A percentile compares a stretch with the other conserved stretches of the same genome.
These are phyloP conservation scores for Hericium rajendrae DNA, from an alignment of 768 basidiomycete species.

Conservation along the genomic window DNA sequence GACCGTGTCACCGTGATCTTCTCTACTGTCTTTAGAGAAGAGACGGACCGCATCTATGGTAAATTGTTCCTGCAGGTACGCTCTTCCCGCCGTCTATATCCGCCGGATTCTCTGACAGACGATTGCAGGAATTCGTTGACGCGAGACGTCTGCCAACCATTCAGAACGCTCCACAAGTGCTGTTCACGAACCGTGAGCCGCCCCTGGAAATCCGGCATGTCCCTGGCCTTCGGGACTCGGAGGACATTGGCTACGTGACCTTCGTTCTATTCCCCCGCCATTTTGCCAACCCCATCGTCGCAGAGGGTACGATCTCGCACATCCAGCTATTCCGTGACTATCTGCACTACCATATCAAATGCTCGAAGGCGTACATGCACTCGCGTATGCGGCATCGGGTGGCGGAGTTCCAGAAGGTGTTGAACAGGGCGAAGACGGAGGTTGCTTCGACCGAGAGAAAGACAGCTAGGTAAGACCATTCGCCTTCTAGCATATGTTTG, in stretches of 20 bases:
- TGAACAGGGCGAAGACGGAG: slow-evolving; percentile 95
- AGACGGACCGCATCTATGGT: slow-evolving; percentile 94
- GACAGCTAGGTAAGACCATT: slow-evolving; percentile 68
- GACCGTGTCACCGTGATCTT: slow-evolving; percentile 98
- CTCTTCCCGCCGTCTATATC: slow-evolving; percentile 11
- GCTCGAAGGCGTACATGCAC: slow-evolving; percentile 98
- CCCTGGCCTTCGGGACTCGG: slow-evolving; percentile 60
- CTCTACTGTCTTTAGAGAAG: slow-evolving; percentile 93
- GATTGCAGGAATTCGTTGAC: slow-evolving; percentile 89
- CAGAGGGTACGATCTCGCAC: slow-evolving; percentile 79
- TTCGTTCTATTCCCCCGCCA: slow-evolving; percentile 88
- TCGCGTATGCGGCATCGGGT: slow-evolving; percentile 92
- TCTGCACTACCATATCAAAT: slow-evolving; percentile 99
- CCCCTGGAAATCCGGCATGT: slow-evolving; percentile 93
- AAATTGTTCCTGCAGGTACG: slow-evolving; percentile 94
- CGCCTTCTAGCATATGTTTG: not conserved
- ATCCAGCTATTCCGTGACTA: slow-evolving; percentile 97
- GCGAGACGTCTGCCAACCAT: slow-evolving; percentile 88
- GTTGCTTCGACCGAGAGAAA: slow-evolving; percentile 72
- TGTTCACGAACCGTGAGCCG: slow-evolving; percentile 90
- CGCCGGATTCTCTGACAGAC: slow-evolving; percentile 1
- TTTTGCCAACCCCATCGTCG: slow-evolving; percentile 62
- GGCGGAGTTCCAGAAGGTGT: slow-evolving; percentile 88
- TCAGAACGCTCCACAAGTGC: slow-evolving; percentile 94
- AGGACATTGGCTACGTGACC: slow-evolving; percentile 37